Percentiles rank a stretch among this genome's conserved stretches.
Conservation (phyloP, 306 rosid genomes). For the Myrica gale region DNA sequence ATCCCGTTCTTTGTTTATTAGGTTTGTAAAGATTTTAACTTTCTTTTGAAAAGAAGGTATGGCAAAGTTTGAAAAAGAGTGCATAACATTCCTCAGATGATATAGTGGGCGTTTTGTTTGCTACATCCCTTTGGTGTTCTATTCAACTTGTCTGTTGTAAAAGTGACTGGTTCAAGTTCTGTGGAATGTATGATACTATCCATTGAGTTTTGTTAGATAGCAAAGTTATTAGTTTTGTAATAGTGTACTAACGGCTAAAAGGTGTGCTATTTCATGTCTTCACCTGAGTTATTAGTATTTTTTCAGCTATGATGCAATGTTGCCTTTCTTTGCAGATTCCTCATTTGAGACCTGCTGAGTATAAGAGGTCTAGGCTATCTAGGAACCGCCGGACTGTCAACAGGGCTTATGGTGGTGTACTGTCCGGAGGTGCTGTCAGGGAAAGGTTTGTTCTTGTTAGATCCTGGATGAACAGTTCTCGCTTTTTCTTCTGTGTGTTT, state of each 20-base stretch:
- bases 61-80: not conserved
- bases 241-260: not conserved
- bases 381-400: constrained; percentile 76
- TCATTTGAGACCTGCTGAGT: constrained; percentile 71
- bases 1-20: too few relatives aligned
- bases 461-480: not conserved
- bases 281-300: not conserved
- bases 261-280: not conserved
- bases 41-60: not conserved
- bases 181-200: not conserved
- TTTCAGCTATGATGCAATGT: not conserved
- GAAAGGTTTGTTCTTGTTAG: constrained; percentile 56
- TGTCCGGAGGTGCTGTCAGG: constrained; percentile 72
- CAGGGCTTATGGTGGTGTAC: constrained; percentile 72
- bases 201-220: not conserved
- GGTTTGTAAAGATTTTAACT: not conserved
- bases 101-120: too few relatives aligned
- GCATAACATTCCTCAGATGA: too few relatives aligned
- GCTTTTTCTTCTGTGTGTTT: not conserved
- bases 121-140: too few relatives aligned
- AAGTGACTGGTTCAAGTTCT: too few relatives aligned
- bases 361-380: constrained; percentile 67
- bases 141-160: too few relatives aligned
- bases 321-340: constrained; percentile 52
- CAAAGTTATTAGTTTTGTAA: not conserved